A percentile compares a stretch with the other conserved stretches of the same genome.
These are phyloP conservation scores for Pyricularia sp. DNA, from an alignment of 2,329 filamentous ascomycete genomes.

Conservation along the genomic window DNA sequence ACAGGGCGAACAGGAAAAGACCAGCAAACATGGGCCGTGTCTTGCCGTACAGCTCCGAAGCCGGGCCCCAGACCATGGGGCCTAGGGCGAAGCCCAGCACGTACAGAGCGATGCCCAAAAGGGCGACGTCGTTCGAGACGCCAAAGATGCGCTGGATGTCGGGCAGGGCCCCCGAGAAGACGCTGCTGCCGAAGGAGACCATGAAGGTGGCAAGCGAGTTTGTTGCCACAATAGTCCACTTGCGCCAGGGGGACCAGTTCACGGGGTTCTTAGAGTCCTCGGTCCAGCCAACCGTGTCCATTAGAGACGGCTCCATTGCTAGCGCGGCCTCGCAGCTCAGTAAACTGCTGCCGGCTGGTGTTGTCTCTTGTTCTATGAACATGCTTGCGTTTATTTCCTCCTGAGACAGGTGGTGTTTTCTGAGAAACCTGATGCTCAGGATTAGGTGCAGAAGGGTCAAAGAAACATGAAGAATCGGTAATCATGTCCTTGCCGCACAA, in stretches of 20 bases:
- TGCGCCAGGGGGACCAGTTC: slow-evolving; percentile 39
- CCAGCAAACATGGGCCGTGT: slow-evolving; percentile 1
- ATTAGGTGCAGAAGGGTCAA: too few species aligned
- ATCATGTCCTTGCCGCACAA: too few species aligned
- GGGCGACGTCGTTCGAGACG: slow-evolving; percentile 2
- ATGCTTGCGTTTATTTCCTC: too few species aligned
- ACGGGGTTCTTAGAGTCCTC: slow-evolving; percentile 40
- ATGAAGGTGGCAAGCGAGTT: background rate
- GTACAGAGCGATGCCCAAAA: slow-evolving; percentile 6
- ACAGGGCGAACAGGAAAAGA: slow-evolving; percentile 17
- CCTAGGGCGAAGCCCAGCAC: slow-evolving; percentile 6
- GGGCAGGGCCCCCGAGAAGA: background rate
- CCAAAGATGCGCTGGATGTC: background rate
- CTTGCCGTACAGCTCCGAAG: slow-evolving; percentile 14
- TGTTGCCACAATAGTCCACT: slow-evolving; percentile 19
- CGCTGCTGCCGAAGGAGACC: background rate
- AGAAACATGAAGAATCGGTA: too few species aligned
- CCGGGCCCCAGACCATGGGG: slow-evolving; percentile 5
- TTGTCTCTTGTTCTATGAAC: too few species aligned
- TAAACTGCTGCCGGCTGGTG: too few species aligned
- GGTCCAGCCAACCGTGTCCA: slow-evolving; percentile 11
- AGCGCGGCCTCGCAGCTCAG: too few species aligned
- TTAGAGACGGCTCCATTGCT: too few species aligned
- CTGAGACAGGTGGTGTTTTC: too few species aligned
- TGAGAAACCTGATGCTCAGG: too few species aligned